Conservation (phyloP, 73 alveolate species). For the Blepharisma japonicum region DNA sequence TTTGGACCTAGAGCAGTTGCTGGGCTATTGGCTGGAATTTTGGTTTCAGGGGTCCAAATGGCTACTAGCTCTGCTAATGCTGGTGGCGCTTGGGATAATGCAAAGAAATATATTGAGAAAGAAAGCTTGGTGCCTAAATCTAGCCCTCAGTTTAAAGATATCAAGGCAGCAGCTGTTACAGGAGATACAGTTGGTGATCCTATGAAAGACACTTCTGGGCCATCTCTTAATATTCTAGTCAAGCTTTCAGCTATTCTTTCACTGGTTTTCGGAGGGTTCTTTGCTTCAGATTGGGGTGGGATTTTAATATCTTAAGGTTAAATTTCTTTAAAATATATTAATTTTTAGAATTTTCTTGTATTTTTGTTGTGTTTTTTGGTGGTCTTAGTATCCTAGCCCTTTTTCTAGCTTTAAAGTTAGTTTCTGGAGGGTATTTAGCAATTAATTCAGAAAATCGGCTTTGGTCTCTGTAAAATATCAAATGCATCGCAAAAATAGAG, state of each 20-base stretch:
- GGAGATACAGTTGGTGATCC: conserved; percentile 95
- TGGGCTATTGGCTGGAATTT: conserved; percentile 83
- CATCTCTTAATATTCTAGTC: conserved; percentile 82
- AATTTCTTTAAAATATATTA: too few relatives aligned
- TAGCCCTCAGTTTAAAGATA: too few relatives aligned
- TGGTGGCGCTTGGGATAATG: conserved; percentile 97
- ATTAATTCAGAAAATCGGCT: too few relatives aligned
- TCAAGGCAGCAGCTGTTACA: neutral
- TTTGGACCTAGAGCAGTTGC: conserved; percentile 71
- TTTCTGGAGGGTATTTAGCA: too few relatives aligned
- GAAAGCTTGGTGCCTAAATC: too few relatives aligned
- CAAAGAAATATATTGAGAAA: conserved; percentile 24
- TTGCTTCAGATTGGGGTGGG: conserved; percentile 16
- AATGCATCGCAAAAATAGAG: too few relatives aligned
- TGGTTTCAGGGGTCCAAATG: conserved; percentile 83
- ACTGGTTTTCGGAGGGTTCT: conserved; percentile 71
- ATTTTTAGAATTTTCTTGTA: too few relatives aligned
- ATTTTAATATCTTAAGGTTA: too few relatives aligned
- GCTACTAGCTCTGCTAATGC: conserved; percentile 83
- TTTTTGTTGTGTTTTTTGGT: too few relatives aligned
- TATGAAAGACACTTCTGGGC: conserved; percentile 62
- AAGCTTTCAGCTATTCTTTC: conserved; percentile 82
- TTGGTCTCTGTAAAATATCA: too few relatives aligned
- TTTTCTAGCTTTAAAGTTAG: too few relatives aligned
- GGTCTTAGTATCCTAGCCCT: too few relatives aligned